Conservation (phyloP, 164 flowering plant genomes). For the Berberis vulgaris region DNA sequence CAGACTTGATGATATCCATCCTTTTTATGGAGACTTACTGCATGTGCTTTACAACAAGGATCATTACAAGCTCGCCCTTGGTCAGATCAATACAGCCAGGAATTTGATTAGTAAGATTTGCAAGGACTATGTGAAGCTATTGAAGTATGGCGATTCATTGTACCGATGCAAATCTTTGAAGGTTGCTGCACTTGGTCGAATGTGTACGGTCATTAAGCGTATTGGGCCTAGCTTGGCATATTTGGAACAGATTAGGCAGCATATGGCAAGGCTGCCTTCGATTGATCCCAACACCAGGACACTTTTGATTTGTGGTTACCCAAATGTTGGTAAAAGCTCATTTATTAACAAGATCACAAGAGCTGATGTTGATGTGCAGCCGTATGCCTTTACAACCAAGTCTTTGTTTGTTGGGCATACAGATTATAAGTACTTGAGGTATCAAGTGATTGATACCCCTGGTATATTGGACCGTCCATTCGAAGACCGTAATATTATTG, state of each 20-base stretch:
- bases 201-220: conserved; percentile 81
- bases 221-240: conserved; percentile 78
- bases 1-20: conserved; percentile 75
- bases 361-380: conserved; percentile 96
- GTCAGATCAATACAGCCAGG: conserved; percentile 77
- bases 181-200: conserved; percentile 89
- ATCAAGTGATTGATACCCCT: conserved; percentile 93
- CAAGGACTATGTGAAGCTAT: conserved; percentile 68
- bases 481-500: conserved; percentile 91
- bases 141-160: conserved; percentile 85
- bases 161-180: conserved; percentile 80
- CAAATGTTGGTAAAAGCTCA: conserved; percentile 91
- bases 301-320: conserved; percentile 80
- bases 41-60: conserved; percentile 91
- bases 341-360: conserved; percentile 85
- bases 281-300: conserved; percentile 91
- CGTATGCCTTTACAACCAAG: conserved; percentile 91
- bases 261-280: conserved; percentile 90
- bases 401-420: conserved; percentile 94
- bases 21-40: conserved; percentile 79
- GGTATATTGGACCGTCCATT: conserved; percentile 90
- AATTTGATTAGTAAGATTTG: conserved; percentile 64
- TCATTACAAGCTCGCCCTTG: conserved; percentile 91
- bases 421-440: conserved; percentile 74
- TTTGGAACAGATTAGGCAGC: conserved; percentile 81